These are phyloP conservation scores for Diaporthe helianthi DNA, from an alignment of 2,329 filamentous ascomycete genomes.

Conservation along the genomic window DNA sequence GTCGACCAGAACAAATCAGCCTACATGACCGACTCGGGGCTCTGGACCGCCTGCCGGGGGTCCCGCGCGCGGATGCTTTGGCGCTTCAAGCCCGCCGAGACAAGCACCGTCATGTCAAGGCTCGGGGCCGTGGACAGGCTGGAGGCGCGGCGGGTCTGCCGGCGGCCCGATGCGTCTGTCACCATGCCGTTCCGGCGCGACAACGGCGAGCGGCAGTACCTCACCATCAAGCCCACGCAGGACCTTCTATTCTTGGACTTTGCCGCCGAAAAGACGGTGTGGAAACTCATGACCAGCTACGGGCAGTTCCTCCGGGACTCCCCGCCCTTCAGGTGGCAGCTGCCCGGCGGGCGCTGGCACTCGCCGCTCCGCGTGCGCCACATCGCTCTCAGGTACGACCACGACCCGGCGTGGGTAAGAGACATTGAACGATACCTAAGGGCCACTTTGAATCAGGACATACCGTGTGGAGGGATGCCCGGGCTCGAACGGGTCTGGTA, in stretches of 20 bases:
- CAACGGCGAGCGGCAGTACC: not conserved
- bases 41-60: not conserved
- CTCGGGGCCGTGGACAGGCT: too few relatives aligned
- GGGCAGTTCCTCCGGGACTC: too few relatives aligned
- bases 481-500: not conserved
- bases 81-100: not conserved
- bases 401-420: too few relatives aligned
- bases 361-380: not conserved
- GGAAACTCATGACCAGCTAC: too few relatives aligned
- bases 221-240: not conserved
- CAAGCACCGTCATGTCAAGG: not conserved
- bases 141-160: too few relatives aligned
- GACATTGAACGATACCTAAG: too few relatives aligned
- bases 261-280: too few relatives aligned
- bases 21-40: not conserved
- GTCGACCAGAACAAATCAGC: not conserved
- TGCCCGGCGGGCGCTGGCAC: too few relatives aligned
- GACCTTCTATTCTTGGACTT: not conserved
- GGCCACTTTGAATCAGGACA: too few relatives aligned
- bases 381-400: not conserved
- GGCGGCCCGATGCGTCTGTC: not conserved
- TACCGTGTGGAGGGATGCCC: too few relatives aligned
- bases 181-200: not conserved
- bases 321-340: not conserved
- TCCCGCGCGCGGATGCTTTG: not conserved